Evolutionary conservation across 2,329 filamentous ascomycete genomes (phyloP).

Genomic region (Thermothelomyces thermophilus): DNA sequence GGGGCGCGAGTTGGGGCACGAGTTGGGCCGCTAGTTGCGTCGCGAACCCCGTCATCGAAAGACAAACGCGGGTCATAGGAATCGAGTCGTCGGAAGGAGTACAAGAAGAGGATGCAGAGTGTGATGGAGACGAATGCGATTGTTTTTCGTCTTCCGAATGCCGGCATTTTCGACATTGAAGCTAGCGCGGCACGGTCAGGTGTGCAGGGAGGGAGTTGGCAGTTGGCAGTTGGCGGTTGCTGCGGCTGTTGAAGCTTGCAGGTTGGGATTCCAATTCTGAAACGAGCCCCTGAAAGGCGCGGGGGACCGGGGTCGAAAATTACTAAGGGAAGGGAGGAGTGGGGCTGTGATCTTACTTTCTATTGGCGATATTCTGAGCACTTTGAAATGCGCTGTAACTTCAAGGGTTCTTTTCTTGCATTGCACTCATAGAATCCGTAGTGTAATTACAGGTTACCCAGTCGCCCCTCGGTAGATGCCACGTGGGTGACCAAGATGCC

Average conservation of each 20-base stretch:
- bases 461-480: too few relatives aligned
- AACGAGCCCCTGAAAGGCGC: background rate
- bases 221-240: background rate
- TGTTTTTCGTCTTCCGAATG: background rate
- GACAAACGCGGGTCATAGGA: background rate
- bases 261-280: background rate
- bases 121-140: background rate
- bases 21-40: too few relatives aligned
- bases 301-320: background rate
- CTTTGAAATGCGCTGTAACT: too few relatives aligned
- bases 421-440: too few relatives aligned
- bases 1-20: background rate
- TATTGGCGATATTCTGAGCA: too few relatives aligned
- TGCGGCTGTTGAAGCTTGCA: background rate
- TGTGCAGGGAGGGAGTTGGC: background rate
- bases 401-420: too few relatives aligned
- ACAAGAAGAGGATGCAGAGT: background rate
- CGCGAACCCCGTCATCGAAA: background rate
- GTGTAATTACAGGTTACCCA: too few relatives aligned
- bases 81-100: background rate
- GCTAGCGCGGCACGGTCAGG: background rate
- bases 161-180: background rate
- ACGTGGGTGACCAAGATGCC: too few relatives aligned
- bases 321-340: too few relatives aligned
- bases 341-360: too few relatives aligned